Base-by-base conservation (phyloP, 495 filamentous ascomycete genomes). In the Echria macrotheca region DNA sequence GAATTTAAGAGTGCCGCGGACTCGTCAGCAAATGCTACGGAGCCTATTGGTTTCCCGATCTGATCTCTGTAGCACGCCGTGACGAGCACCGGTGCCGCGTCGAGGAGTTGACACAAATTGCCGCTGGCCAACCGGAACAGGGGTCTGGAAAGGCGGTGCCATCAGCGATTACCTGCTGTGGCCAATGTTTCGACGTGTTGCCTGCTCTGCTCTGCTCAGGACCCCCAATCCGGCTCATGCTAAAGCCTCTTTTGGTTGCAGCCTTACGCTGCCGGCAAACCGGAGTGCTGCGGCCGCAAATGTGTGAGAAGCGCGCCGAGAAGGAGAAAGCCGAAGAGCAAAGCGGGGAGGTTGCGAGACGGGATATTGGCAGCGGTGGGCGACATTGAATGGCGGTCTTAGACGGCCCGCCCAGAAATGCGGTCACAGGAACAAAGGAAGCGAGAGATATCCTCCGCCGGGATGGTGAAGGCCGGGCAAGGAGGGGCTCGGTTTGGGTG, bases 221-320 rank as follows among this genome's bases (percentile, higher is more conserved):
- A 4, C 24, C 24, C 25, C n/a, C 15, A 21, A 1, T 7, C 5
- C 43, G 6, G 17, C 28, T 11, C 31, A 15, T 18, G 18, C 41
- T 26, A 18, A 46, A 33, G 35, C 43, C 37, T 53, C 26, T 41
- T 38, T 49, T 31, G 38, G 44, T 44, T 43, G 37, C 51, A 54
- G 51, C 51, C 51, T 54, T 49, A 44, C 28, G 37, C 44, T 43
- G 36, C 44, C 32, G 39, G 39, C 18, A 15, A 7, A 28, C 17
- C n/a, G n/a, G n/a, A n/a, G n/a, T n/a, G n/a, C n/a, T n/a, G n/a
- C n/a, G n/a, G n/a, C n/a, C n/a, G n/a, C n/a, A n/a, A n/a, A n/a
- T n/a, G n/a, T n/a, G n/a, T n/a, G n/a, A n/a, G n/a, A n/a, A n/a
- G n/a, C n/a, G n/a, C n/a, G n/a, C n/a, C n/a, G n/a, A n/a, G n/a